phyloP scores from a whole-genome alignment of 305 asterid species.

The Withania somnifera region DNA sequence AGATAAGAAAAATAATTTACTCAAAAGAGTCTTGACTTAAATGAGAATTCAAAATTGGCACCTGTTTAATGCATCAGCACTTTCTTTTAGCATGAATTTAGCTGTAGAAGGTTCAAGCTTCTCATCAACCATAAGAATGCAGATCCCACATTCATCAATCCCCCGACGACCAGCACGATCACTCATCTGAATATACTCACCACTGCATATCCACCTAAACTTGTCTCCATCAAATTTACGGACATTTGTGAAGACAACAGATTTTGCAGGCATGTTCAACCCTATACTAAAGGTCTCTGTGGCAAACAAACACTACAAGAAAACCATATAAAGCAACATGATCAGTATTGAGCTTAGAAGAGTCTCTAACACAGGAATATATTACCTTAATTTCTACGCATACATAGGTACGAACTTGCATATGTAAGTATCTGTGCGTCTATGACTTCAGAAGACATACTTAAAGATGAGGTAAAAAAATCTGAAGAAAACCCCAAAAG shows the following conservation, averaged over 20 bases:
- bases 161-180: conserved; percentile 99
- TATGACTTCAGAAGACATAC: background rate
- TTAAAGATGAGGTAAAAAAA: background rate
- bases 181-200: conserved; percentile 99
- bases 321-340: conserved; percentile 13
- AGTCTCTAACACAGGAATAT: background rate
- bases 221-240: conserved; percentile 97
- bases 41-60: conserved; percentile 12
- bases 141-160: conserved; percentile 94
- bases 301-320: conserved; percentile 82
- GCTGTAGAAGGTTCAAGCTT: conserved; percentile 91
- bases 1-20: background rate
- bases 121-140: conserved; percentile 99
- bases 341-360: background rate
- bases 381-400: background rate
- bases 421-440: background rate
- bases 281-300: conserved; percentile 99
- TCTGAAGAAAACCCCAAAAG: background rate
- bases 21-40: background rate
- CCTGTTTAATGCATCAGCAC: conserved; percentile 95
- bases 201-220: conserved; percentile 96
- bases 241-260: conserved; percentile 95
- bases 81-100: conserved; percentile 87
- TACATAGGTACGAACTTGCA: background rate
- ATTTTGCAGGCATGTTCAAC: conserved; percentile 98